Percentiles rank a stretch among this genome's conserved stretches.
These are phyloP conservation scores for Datura wrightii DNA, from an alignment of 257 asterid genomes.

Conservation along the genomic window DNA sequence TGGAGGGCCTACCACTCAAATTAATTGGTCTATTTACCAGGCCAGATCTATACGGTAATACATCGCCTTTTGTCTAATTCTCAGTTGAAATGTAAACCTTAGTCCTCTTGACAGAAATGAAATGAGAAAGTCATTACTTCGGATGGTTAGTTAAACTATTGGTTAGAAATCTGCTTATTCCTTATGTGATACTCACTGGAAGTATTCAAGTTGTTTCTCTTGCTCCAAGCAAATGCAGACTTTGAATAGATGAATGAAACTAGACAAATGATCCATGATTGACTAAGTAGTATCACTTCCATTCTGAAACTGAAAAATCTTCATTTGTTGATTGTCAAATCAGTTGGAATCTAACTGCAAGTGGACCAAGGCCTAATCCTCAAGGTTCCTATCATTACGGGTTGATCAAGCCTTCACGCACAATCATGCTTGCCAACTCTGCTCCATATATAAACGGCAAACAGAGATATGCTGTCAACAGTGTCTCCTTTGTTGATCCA, in stretches of 20 bases:
- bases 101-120: too few species aligned
- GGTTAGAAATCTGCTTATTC: too few species aligned
- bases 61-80: constrained; percentile 23
- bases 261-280: neutral
- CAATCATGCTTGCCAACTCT: constrained; percentile 89
- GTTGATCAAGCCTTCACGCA: constrained; percentile 71
- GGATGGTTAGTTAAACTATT: too few species aligned
- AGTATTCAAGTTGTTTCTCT: too few species aligned
- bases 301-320: neutral
- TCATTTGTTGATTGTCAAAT: constrained; percentile 35
- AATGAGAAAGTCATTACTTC: too few species aligned
- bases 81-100: too few species aligned
- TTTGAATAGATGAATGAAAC: too few species aligned
- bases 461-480: constrained; percentile 83
- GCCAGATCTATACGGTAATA: constrained; percentile 90
- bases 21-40: constrained; percentile 74
- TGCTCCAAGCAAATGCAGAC: too few species aligned
- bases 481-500: constrained; percentile 69
- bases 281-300: neutral
- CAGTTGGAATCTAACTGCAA: constrained; percentile 88
- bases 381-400: constrained; percentile 99
- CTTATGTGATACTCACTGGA: too few species aligned
- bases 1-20: constrained; percentile 80
- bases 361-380: constrained; percentile 98
- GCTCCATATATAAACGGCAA: constrained; percentile 80